Conservation (phyloP, 176 grass and related monocot genomes). For the Musa itinerans region DNA sequence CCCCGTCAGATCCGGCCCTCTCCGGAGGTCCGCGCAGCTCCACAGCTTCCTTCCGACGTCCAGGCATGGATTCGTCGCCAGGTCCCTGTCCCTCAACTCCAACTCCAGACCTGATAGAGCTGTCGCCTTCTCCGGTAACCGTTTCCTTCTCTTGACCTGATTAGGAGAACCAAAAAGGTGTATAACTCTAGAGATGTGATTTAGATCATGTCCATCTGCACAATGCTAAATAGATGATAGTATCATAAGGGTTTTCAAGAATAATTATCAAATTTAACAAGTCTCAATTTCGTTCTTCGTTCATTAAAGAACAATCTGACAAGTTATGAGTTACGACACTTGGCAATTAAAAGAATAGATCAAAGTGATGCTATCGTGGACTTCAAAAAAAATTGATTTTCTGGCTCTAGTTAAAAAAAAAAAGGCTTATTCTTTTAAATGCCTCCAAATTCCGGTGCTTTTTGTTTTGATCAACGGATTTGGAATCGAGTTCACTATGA, state of each 20-base stretch:
- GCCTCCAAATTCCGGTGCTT: no score
- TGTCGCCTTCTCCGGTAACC: constrained; percentile 13
- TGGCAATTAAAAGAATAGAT: not conserved
- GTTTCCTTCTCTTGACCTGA: not conserved
- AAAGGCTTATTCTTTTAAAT: no score
- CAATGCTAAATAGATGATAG: no score
- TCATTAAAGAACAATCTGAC: not conserved
- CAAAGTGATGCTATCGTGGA: not conserved
- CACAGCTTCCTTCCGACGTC: not conserved
- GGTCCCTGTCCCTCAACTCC: not conserved
- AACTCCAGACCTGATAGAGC: not conserved
- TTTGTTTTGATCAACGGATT: no score
- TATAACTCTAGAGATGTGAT: no score
- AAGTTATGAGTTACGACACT: not conserved
- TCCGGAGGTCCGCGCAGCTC: constrained; percentile 11
- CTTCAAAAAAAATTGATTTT: no score
- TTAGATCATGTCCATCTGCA: no score
- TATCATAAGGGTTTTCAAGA: not conserved
- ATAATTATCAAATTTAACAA: not conserved
- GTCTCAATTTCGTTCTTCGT: no score
- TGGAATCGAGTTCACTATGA: no score
- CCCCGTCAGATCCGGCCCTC: not conserved
- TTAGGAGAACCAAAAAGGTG: no score
- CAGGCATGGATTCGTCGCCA: not conserved
- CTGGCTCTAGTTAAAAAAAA: no score